Percentiles rank a stretch among this genome's conserved stretches.
phyloP scores from a whole-genome alignment of 2,329 filamentous ascomycete species.

The Cercospora citrullina region DNA sequence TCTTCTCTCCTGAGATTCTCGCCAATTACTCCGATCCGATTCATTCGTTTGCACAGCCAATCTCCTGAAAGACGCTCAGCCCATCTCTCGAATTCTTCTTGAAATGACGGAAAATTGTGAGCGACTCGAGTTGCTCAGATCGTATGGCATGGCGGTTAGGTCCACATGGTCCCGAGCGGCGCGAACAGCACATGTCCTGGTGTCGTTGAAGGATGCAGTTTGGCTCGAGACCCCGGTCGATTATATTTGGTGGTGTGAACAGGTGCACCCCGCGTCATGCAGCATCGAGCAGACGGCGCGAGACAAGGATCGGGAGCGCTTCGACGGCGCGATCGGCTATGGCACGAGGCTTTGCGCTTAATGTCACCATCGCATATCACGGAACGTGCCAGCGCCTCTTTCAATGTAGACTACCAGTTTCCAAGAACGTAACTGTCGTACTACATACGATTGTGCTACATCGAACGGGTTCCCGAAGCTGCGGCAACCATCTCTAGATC shows the following conservation, averaged over 20 bases:
- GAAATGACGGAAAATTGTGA: background rate
- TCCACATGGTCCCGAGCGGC: background rate
- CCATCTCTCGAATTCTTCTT: background rate
- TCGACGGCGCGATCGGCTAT: constrained; percentile 2
- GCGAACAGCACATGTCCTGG: background rate
- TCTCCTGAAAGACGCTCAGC: background rate
- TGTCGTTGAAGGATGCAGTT: constrained; percentile 6
- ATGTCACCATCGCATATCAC: background rate
- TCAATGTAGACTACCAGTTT: background rate
- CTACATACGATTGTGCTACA: background rate
- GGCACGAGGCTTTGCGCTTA: background rate
- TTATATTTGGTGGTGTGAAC: constrained; percentile 11
- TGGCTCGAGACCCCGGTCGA: constrained; percentile 4
- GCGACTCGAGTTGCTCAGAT: background rate
- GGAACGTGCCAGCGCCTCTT: background rate
- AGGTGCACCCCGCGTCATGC: constrained; percentile 5
- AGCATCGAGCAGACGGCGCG: background rate
- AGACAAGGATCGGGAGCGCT: background rate
- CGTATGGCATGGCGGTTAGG: background rate
- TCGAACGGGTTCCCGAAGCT: background rate
- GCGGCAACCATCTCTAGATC: background rate
- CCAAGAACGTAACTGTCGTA: background rate
- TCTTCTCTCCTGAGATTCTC: constrained; percentile 6
- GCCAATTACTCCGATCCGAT: background rate
- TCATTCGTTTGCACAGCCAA: background rate